Conservation (phyloP, 768 basidiomycete species). For the Boletus speciosus region DNA sequence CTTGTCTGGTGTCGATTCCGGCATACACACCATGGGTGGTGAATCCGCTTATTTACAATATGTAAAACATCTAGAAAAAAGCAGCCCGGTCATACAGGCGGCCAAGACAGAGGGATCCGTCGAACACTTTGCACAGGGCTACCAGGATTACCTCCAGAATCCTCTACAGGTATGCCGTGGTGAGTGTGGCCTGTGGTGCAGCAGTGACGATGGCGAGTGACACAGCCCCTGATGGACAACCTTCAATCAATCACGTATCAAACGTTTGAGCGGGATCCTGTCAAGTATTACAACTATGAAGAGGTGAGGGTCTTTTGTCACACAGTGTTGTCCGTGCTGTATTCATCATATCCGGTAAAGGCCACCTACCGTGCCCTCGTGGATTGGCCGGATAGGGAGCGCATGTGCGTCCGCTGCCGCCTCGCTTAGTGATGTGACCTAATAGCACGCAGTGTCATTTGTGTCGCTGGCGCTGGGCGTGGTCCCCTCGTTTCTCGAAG, state of each 20-base stretch:
- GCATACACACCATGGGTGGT: slow-evolving; percentile 75
- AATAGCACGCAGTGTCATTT: slow-evolving; percentile 59
- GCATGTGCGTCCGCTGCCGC: slow-evolving; percentile 52
- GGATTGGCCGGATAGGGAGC: slow-evolving; percentile 59
- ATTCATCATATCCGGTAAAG: slow-evolving; percentile 35
- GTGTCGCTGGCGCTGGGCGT: slow-evolving; percentile 92
- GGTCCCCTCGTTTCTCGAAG: slow-evolving; percentile 89
- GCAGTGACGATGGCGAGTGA: slow-evolving; percentile 8
- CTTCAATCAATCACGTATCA: slow-evolving; percentile 94
- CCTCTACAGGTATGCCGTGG: slow-evolving; percentile 71
- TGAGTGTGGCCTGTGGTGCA: not conserved
- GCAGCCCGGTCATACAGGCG: slow-evolving; percentile 64
- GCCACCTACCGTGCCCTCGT: slow-evolving; percentile 77
- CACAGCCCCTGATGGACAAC: slow-evolving; percentile 94
- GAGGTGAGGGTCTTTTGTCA: slow-evolving; percentile 48
- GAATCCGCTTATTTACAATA: slow-evolving; percentile 90
- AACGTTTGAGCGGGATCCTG: slow-evolving; percentile 95
- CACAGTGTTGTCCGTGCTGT: slow-evolving; percentile 8
- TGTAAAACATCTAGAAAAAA: slow-evolving; percentile 76
- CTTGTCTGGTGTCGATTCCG: slow-evolving; percentile 62
- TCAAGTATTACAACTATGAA: slow-evolving; percentile 95
- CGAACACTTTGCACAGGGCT: slow-evolving; percentile 87
- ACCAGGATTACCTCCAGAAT: slow-evolving; percentile 93
- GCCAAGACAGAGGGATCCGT: slow-evolving; percentile 67
- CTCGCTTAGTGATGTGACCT: slow-evolving; percentile 15